Base-by-base conservation (phyloP, 169 alveolate genomes). In the Neospora caninum region DNA sequence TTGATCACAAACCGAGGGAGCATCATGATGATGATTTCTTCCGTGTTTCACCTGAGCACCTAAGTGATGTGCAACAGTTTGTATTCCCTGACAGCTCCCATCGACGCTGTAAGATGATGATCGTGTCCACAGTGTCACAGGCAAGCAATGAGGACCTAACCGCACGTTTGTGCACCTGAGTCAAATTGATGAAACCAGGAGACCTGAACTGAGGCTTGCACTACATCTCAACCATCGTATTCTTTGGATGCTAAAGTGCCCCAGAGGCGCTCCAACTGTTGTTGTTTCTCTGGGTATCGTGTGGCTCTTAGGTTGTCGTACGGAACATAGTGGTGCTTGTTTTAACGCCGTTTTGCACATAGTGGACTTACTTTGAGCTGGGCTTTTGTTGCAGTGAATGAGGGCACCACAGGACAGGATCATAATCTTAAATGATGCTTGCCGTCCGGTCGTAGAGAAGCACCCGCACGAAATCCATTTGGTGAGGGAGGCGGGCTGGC, bases 401-500 rank as follows among this genome's bases (percentile, higher is more conserved):
- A n/a, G n/a, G 91, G 88, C 39, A 6, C 1, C 6, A 29, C 36
- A 20, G 34, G 25, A n/a, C n/a, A n/a, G n/a, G n/a, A n/a, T n/a
- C n/a, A n/a, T n/a, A n/a, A n/a, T n/a, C 45, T 36, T 0, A 6
- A 73, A 36, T 34, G 84, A 27, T 31, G 82, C 49, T 36, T 7
- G 67, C 27, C n/a, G 91, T 84, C 82, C 64, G 94, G 43, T 92
- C 92, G 94, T 41, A 91, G 80, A 91, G 94, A 88, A 92, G 64
- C 92, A 87, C 42, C 91, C 86, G 41, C 84, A 36, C 39, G 94
- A 91, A 7, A 1, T 43, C 0, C 27, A 82, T 9, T 43, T 49
- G 83, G 83, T 91, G 94, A 91, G 34, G 91, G 91, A 83, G 86
- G 94, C 42, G 94, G 94, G 94, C 92, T 92, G 94, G 80, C 94